A percentile compares a stretch with the other conserved stretches of the same genome.
Evolutionary conservation across 148 eudicot genomes (phyloP).

Genomic region (Rhododendron williamsianum): DNA sequence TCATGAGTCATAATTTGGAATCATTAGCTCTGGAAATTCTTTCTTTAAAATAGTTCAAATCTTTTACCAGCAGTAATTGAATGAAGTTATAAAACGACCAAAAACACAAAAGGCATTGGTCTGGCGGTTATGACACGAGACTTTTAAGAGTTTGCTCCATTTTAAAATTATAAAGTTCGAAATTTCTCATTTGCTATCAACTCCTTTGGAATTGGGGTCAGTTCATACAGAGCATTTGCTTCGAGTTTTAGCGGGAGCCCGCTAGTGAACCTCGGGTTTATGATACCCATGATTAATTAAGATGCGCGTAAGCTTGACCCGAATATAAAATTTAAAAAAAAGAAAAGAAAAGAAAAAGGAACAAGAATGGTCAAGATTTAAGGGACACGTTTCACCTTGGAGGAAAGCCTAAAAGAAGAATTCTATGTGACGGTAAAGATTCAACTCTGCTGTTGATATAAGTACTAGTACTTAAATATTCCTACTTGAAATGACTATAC

Average conservation of each 20-base stretch:
- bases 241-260: no score
- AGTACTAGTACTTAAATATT: not conserved
- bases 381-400: not conserved
- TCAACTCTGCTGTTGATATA: not conserved
- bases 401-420: not conserved
- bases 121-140: not conserved
- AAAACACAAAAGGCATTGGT: no score
- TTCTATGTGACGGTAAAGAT: not conserved
- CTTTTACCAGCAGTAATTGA: not conserved
- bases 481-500: not conserved
- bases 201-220: no score
- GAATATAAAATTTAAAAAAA: no score
- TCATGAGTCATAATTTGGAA: not conserved
- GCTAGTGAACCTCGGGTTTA: no score
- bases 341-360: not conserved
- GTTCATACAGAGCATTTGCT: no score
- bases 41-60: not conserved
- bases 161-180: not conserved
- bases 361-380: not conserved
- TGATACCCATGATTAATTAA: no score
- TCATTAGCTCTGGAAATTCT: not conserved
- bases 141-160: no score
- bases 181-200: no score
- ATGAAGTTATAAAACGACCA: not conserved
- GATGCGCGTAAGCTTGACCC: accelerated